A percentile compares a stretch with the other conserved stretches of the same genome.
Conservation (phyloP, 208 protist species). For the Trypanosoma congolense region DNA sequence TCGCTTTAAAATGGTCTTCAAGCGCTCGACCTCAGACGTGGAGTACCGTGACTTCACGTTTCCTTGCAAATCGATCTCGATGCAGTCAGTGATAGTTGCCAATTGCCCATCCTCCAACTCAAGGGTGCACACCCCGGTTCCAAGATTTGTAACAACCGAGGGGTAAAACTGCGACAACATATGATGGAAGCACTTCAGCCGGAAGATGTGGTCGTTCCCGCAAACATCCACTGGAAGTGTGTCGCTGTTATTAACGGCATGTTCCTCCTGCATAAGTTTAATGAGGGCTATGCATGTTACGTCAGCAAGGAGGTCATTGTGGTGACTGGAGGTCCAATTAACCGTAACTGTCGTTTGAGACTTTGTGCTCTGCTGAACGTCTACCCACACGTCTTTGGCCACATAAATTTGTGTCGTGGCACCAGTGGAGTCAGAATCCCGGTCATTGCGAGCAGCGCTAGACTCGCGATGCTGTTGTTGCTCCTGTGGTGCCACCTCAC, state of each 20-base stretch:
- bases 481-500: slow-evolving; percentile 34
- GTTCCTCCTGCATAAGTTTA: slow-evolving; percentile 62
- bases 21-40: slow-evolving; percentile 49
- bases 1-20: slow-evolving; percentile 80
- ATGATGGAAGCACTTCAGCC: slow-evolving; percentile 90
- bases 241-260: slow-evolving; percentile 35
- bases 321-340: slow-evolving; percentile 74
- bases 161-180: slow-evolving; percentile 89
- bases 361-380: slow-evolving; percentile 62
- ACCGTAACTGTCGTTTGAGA: slow-evolving; percentile 84
- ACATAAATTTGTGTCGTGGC: slow-evolving; percentile 42
- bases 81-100: slow-evolving; percentile 72
- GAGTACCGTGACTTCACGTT: slow-evolving; percentile 51
- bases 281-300: slow-evolving; percentile 84
- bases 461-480: slow-evolving; percentile 24
- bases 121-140: slow-evolving; percentile 56
- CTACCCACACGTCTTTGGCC: slow-evolving; percentile 63
- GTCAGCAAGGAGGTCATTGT: slow-evolving; percentile 87
- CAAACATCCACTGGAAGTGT: slow-evolving; percentile 74
- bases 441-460: slow-evolving; percentile 19
- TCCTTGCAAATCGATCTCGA: slow-evolving; percentile 77
- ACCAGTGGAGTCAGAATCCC: slow-evolving; percentile 21
- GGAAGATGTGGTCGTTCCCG: slow-evolving; percentile 80
- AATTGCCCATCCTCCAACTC: slow-evolving; percentile 67
- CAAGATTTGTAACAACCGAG: slow-evolving; percentile 70